Conservation (phyloP, 2,329 filamentous ascomycete genomes). For the Fonsecaea erecta region DNA sequence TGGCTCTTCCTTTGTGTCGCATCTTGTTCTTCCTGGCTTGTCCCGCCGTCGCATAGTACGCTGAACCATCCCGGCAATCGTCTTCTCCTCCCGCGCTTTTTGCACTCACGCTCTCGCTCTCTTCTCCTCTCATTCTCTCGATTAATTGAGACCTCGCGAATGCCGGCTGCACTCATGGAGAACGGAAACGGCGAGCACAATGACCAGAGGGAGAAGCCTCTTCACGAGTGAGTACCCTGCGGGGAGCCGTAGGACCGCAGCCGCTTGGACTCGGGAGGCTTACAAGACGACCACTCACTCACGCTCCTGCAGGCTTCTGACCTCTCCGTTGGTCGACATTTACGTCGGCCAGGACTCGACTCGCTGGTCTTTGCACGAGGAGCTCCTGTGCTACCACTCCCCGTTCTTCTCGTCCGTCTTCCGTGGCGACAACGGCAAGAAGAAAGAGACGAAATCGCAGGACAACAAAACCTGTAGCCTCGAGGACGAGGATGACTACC, state of each 20-base stretch:
- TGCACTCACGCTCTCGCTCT: not conserved
- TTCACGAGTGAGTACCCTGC: slow-evolving; percentile 47
- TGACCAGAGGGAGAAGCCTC: slow-evolving; percentile 44
- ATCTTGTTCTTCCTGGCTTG: not conserved
- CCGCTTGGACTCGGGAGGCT: not conserved
- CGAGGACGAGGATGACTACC: slow-evolving; percentile 57
- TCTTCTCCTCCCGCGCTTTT: slow-evolving; percentile 1
- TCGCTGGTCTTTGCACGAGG: slow-evolving; percentile 61
- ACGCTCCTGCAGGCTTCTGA: slow-evolving; percentile 52
- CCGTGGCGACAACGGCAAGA: slow-evolving; percentile 48
- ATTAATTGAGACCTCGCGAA: not conserved
- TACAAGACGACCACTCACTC: not conserved
- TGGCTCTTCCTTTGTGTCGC: slow-evolving; percentile 3
- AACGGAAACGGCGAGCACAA: slow-evolving; percentile 26
- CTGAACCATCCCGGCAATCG: not conserved
- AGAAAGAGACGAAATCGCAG: slow-evolving; percentile 39
- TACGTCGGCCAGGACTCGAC: slow-evolving; percentile 60
- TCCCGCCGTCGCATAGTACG: slow-evolving; percentile 1
- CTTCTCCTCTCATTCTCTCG: not conserved
- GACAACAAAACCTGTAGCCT: slow-evolving; percentile 50
- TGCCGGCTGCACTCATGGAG: slow-evolving; percentile 28
- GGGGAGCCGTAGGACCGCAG: too few relatives aligned
- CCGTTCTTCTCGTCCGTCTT: slow-evolving; percentile 60
- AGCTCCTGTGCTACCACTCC: slow-evolving; percentile 60
- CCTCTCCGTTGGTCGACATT: slow-evolving; percentile 60